Evolutionary conservation across 768 basidiomycete species (phyloP).

Genomic region (Lactarius pseudohatsudake): DNA sequence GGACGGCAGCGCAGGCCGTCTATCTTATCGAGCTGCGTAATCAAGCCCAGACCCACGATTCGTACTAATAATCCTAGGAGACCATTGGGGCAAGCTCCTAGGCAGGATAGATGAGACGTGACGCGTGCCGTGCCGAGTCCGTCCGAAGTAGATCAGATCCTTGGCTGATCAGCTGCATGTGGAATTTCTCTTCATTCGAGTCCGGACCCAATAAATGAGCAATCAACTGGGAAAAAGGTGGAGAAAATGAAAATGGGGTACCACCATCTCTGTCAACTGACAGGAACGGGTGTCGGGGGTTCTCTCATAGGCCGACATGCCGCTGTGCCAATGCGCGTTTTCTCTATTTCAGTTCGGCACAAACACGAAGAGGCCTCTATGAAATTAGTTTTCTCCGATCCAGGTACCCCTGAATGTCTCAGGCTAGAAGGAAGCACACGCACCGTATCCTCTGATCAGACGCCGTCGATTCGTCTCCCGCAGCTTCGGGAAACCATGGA

Average conservation of each 20-base stretch:
- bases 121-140: not conserved
- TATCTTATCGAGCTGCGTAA: not conserved
- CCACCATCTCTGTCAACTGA: not conserved
- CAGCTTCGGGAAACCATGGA: not conserved
- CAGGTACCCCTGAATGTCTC: not conserved
- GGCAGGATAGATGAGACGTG: not conserved
- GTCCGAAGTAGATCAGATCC: not conserved
- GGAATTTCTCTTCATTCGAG: not conserved
- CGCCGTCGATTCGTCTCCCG: not conserved
- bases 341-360: not conserved
- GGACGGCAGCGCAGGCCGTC: not conserved
- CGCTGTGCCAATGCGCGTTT: not conserved
- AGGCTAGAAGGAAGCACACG: not conserved
- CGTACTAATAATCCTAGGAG: not conserved
- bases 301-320: not conserved
- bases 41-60: not conserved
- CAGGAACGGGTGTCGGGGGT: not conserved
- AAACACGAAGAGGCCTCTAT: not conserved
- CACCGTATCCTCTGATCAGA: not conserved
- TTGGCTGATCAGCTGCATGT: not conserved
- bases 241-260: not conserved
- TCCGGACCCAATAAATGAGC: no score
- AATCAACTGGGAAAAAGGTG: not conserved
- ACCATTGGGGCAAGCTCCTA: not conserved
- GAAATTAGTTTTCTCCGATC: conserved; percentile 1